Evolutionary conservation across 257 asterid genomes (phyloP).

Genomic region (Solanum corneliomulleri): DNA sequence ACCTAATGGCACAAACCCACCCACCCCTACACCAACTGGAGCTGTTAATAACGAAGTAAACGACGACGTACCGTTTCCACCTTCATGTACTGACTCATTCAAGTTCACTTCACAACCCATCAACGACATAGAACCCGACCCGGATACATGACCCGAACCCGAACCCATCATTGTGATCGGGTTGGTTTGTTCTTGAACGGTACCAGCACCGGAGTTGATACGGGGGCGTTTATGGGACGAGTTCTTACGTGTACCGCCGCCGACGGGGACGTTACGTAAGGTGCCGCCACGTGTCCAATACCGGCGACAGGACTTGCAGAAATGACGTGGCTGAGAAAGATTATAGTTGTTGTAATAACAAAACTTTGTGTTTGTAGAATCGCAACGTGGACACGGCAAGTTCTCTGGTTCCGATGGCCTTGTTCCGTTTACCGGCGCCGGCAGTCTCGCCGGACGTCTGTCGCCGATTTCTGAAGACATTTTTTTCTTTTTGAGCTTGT

Average conservation of each 20-base stretch:
- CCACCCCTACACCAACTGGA: background rate
- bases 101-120: constrained; percentile 24
- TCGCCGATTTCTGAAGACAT: constrained; percentile 24
- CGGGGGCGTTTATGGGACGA: constrained; percentile 37
- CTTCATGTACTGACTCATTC: constrained; percentile 30
- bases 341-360: constrained; percentile 63
- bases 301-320: constrained; percentile 49
- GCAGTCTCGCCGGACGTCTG: constrained; percentile 10
- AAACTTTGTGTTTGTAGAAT: constrained; percentile 44
- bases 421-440: background rate
- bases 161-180: background rate
- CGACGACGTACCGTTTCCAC: background rate
- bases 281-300: constrained; percentile 62
- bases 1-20: constrained; percentile 10
- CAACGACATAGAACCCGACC: constrained; percentile 3
- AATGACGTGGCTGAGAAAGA: constrained; percentile 55
- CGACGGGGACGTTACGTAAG: constrained; percentile 44
- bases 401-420: constrained; percentile 24
- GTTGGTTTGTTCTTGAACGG: background rate
- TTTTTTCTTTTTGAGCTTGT: background rate
- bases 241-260: constrained; percentile 41
- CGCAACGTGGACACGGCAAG: constrained; percentile 50
- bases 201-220: background rate
- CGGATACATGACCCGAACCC: constrained; percentile 8
- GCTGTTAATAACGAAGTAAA: constrained; percentile 14